phyloP scores from a whole-genome alignment of 345 rosid species.

The Noccaea bulbosa region DNA sequence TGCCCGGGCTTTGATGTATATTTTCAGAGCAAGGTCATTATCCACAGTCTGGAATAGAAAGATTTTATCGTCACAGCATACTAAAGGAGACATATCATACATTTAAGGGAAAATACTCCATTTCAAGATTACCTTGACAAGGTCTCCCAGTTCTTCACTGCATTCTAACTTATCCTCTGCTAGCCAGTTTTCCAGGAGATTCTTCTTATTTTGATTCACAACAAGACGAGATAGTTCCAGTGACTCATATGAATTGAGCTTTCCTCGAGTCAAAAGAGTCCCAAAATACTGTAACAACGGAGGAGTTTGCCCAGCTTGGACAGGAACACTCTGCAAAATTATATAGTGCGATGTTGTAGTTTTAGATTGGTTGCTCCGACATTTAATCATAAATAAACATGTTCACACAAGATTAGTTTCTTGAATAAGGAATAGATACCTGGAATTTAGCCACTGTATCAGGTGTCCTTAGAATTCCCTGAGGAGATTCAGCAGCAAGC shows the following conservation, averaged over 20 bases:
- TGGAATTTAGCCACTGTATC: conserved; percentile 98
- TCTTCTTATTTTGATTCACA: conserved; percentile 97
- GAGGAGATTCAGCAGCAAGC: conserved; percentile 99
- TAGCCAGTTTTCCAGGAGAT: conserved; percentile 96
- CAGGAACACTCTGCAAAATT: conserved; percentile 89
- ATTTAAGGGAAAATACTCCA: not conserved
- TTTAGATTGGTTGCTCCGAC: conserved; percentile 5
- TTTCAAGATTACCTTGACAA: conserved; percentile 75
- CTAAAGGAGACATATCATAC: conserved; percentile 27
- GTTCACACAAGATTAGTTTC: not conserved
- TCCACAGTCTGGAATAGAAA: conserved; percentile 82
- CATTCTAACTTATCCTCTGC: conserved; percentile 99
- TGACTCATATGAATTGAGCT: conserved; percentile 97
- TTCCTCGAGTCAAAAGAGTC: conserved; percentile 90
- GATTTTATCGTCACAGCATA: not conserved
- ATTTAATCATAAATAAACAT: not conserved
- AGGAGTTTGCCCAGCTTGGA: conserved; percentile 98
- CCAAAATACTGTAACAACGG: conserved; percentile 98
- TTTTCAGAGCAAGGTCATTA: conserved; percentile 94
- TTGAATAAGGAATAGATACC: conserved; percentile 53
- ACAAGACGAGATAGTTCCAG: conserved; percentile 97
- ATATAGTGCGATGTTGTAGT: not conserved
- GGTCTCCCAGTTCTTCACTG: conserved; percentile 98
- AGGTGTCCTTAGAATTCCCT: conserved; percentile 93
- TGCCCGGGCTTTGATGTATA: conserved; percentile 94